phyloP scores from a whole-genome alignment of 2,329 filamentous ascomycete genomes.

The Fusarium pilosicola region DNA sequence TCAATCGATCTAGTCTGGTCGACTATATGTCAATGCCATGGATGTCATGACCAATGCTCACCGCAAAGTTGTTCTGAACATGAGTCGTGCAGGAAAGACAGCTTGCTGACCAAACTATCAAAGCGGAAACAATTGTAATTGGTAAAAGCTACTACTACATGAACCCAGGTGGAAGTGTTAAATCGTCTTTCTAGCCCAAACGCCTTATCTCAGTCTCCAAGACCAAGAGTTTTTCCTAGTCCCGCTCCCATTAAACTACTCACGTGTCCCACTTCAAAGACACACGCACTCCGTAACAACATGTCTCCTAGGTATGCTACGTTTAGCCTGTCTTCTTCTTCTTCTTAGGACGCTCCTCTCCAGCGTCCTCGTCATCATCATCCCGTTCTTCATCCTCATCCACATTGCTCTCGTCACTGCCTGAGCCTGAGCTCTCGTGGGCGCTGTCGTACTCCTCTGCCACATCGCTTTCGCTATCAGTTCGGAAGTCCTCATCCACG shows the following conservation, averaged over 20 bases:
- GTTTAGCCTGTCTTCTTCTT: conserved; percentile 56
- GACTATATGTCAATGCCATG: background rate
- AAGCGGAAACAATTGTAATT: conserved; percentile 3
- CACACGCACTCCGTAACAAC: background rate
- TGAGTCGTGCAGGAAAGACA: conserved; percentile 1
- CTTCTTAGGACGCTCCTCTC: conserved; percentile 61
- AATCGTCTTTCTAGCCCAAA: conserved; percentile 45
- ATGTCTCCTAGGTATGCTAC: background rate
- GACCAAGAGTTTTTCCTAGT: conserved; percentile 29
- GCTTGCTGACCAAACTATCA: background rate
- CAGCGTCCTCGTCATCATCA: conserved; percentile 54
- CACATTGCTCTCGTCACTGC: conserved; percentile 65
- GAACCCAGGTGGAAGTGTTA: conserved; percentile 15
- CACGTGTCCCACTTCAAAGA: background rate
- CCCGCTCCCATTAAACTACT: conserved; percentile 32
- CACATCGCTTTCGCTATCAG: conserved; percentile 91
- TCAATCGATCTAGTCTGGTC: background rate
- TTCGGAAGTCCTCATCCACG: conserved; percentile 94
- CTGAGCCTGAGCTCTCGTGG: conserved; percentile 85
- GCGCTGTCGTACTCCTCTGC: conserved; percentile 95
- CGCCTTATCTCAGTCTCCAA: conserved; percentile 39
- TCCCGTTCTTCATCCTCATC: conserved; percentile 58
- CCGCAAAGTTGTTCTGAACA: background rate
- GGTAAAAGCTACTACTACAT: conserved; percentile 21
- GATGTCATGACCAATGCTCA: conserved; percentile 10